Conservation (phyloP, 1,284 basidiomycete genomes). For the Gymnopus androsaceus region DNA sequence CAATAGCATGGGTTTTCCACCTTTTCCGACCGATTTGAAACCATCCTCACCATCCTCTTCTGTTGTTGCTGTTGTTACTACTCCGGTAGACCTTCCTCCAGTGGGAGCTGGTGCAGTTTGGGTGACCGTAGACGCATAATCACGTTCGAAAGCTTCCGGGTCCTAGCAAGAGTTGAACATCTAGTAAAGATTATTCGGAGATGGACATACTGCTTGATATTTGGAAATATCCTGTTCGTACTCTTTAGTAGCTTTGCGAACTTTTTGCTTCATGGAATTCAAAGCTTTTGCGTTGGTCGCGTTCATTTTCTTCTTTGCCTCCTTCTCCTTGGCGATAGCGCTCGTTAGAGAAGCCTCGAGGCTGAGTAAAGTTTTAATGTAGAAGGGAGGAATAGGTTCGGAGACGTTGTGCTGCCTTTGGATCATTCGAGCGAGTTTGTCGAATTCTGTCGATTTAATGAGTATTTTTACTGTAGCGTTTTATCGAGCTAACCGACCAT, state of each 20-base stretch:
- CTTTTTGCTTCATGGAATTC: slow-evolving; percentile 96
- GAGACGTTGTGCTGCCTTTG: slow-evolving; percentile 85
- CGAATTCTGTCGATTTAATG: slow-evolving; percentile 73
- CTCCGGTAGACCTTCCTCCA: slow-evolving; percentile 18
- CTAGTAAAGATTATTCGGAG: not conserved
- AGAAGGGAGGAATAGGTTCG: slow-evolving; percentile 88
- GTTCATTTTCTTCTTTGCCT: slow-evolving; percentile 96
- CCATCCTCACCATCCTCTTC: slow-evolving; percentile 64
- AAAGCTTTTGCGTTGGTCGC: slow-evolving; percentile 92
- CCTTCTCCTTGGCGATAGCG: slow-evolving; percentile 84
- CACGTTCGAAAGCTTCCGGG: slow-evolving; percentile 84
- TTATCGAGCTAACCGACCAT: slow-evolving; percentile 52
- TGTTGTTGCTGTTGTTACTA: slow-evolving; percentile 30
- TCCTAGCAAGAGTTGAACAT: slow-evolving; percentile 56
- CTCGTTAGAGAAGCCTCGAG: slow-evolving; percentile 80
- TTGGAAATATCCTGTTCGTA: slow-evolving; percentile 81
- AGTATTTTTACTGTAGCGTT: not conserved
- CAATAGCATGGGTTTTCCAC: slow-evolving; percentile 83
- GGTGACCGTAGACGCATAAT: slow-evolving; percentile 58
- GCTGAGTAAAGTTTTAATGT: slow-evolving; percentile 75
- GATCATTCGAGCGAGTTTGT: slow-evolving; percentile 91
- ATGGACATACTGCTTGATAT: slow-evolving; percentile 67
- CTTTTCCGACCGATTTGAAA: slow-evolving; percentile 92
- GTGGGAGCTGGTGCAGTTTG: slow-evolving; percentile 40
- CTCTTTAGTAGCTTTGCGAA: slow-evolving; percentile 91